A percentile compares a stretch with the other conserved stretches of the same genome.
Conservation (phyloP, 176 grass and related monocot species). For the Pontederia paniculata region DNA sequence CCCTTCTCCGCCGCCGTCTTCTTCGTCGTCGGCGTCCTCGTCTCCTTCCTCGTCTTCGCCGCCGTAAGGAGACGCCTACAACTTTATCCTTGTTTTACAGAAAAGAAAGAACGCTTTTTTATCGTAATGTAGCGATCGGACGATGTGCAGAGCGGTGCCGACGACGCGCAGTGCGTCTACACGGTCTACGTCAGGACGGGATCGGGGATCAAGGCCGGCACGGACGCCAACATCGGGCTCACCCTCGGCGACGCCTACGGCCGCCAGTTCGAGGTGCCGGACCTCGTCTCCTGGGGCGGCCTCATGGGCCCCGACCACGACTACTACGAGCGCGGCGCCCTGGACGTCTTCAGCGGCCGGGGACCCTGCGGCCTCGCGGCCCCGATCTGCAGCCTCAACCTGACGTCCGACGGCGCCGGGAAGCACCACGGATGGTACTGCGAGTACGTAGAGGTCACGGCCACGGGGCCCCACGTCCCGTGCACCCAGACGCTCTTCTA, state of each 20-base stretch:
- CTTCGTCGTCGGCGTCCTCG: neutral
- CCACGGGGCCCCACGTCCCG: constrained; percentile 14
- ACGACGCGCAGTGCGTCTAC: constrained; percentile 26
- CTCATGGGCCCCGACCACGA: constrained; percentile 24
- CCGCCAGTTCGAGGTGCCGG: constrained; percentile 3
- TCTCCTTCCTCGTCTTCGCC: neutral
- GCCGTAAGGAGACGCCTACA: neutral
- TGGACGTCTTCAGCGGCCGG: constrained; percentile 30
- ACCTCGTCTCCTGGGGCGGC: constrained; percentile 23
- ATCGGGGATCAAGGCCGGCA: constrained; percentile 18
- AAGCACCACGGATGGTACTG: constrained; percentile 39
- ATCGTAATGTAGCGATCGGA: neutral
- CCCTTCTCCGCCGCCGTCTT: neutral
- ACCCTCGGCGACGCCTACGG: constrained; percentile 20
- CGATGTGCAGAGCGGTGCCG: neutral
- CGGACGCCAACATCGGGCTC: constrained; percentile 22
- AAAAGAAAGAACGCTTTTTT: too few species aligned
- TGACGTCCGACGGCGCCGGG: constrained; percentile 33
- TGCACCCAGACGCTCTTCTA: constrained; percentile 24
- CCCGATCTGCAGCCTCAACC: constrained; percentile 27
- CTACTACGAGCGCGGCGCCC: constrained; percentile 29
- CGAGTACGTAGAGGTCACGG: constrained; percentile 22
- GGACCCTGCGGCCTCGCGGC: constrained; percentile 10
- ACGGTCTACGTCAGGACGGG: constrained; percentile 26
- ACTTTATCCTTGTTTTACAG: too few species aligned